Evolutionary conservation across 352 stramenopile species (phyloP), one percentile per base, ranked within the genome.

Genomic region (Phytophthora megakarya): DNA sequence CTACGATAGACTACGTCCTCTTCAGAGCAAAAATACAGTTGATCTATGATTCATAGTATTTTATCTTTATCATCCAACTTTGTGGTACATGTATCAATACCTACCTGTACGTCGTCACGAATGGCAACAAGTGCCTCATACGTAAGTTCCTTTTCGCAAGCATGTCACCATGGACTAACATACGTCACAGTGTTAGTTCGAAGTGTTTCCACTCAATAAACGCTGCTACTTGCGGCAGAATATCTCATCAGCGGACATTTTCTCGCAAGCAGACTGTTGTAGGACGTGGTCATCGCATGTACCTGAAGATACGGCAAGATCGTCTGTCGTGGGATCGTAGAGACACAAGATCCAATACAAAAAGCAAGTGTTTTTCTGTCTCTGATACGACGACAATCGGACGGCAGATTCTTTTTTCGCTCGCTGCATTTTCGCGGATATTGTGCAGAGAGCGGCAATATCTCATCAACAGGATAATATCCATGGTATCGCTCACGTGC

Each of bases 291-390:
- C 45, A 52, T 30, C 28, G 15, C 44, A 35, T 4, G 23, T 16
- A 13, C 6, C 5, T 25, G 28, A 32, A 43, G 47, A 54, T 54
- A 45, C 21, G n/a, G 13, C 48, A 35, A 56, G 48, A 56, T 56
- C 48, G 3, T 5, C 9, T 49, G 56, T 65, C 46, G 56, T 65
- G 35, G 46, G n/a, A 65, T 57, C 56, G 56, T 58, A 65, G 26
- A 26, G 46, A 23, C 54, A 42, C 53, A 32, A 23, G 37, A 25
- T 19, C 32, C 26, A 5, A 32, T 32, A 32, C 26, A 10, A 32
- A 32, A 32, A 32, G 26, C 30, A 35, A 35, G 30, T 35, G 30
- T 2, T 35, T 11, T 11, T 35, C 30, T 35, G 30, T 35, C 30
- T 35, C 30, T 35, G 30, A 35, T 35, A 35, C 30, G 13, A 15